These are phyloP conservation scores for Somion occarium DNA, from an alignment of 1,284 basidiomycete species.

Conservation along the genomic window DNA sequence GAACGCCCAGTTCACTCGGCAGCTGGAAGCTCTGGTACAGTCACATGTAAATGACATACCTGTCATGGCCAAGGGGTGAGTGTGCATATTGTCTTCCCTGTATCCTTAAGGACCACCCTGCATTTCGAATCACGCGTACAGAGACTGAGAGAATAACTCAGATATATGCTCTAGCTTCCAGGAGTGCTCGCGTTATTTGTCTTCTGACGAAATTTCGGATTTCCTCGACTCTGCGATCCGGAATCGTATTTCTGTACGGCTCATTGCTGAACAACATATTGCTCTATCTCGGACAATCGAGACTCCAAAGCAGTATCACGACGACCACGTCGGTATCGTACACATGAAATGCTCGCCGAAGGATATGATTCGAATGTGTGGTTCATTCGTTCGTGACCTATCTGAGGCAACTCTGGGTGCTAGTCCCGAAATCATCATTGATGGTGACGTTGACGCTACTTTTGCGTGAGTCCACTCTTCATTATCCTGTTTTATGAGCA, in stretches of 20 bases:
- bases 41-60: conserved; percentile 86
- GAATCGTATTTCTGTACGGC: conserved; percentile 81
- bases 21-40: conserved; percentile 69
- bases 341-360: conserved; percentile 65
- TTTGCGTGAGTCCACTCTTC: conserved; percentile 67
- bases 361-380: conserved; percentile 71
- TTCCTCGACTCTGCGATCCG: conserved; percentile 86
- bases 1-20: conserved; percentile 64
- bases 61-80: conserved; percentile 82
- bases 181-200: conserved; percentile 82
- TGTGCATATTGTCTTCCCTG: conserved; percentile 13
- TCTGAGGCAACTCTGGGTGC: conserved; percentile 85
- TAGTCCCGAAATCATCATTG: conserved; percentile 61
- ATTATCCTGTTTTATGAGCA: background rate
- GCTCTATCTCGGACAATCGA: conserved; percentile 67
- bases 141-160: background rate
- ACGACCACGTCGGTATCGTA: conserved; percentile 58
- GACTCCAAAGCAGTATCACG: conserved; percentile 26
- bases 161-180: conserved; percentile 59
- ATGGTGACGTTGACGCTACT: conserved; percentile 65
- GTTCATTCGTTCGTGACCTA: conserved; percentile 77
- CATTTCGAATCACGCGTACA: background rate
- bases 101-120: conserved; percentile 2
- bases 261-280: conserved; percentile 92
- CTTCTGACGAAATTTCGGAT: conserved; percentile 65